These are phyloP conservation scores for Trametes gibbosa DNA, from an alignment of 768 basidiomycete genomes.

Conservation along the genomic window DNA sequence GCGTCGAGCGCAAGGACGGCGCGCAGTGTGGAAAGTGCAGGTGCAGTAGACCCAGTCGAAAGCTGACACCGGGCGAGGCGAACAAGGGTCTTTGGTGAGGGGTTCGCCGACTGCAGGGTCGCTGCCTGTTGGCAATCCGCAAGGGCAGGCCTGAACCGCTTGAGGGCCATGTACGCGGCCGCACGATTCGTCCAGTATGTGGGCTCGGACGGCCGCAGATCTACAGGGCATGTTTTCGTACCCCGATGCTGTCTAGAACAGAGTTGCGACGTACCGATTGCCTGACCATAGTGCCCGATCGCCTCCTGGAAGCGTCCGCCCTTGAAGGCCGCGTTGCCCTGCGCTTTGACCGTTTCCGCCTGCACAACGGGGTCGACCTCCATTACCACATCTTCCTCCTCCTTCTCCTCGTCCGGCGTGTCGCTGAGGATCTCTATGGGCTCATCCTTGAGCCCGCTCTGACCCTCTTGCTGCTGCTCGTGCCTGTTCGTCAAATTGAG, in stretches of 20 bases:
- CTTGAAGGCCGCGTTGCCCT: conserved; percentile 76
- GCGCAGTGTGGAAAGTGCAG: conserved; percentile 67
- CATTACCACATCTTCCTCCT: not conserved
- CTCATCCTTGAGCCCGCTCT: not conserved
- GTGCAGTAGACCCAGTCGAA: conserved; percentile 66
- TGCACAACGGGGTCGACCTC: conserved; percentile 38
- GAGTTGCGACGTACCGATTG: conserved; percentile 50
- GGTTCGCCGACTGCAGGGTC: conserved; percentile 55
- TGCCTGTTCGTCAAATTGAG: conserved; percentile 7
- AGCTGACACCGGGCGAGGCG: conserved; percentile 84
- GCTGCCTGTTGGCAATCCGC: conserved; percentile 78
- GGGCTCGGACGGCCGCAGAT: conserved; percentile 47
- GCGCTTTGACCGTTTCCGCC: conserved; percentile 68
- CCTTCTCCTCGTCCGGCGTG: not conserved
- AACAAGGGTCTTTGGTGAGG: conserved; percentile 74
- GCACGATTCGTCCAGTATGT: conserved; percentile 84
- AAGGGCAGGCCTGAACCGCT: conserved; percentile 71
- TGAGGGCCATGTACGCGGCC: conserved; percentile 79
- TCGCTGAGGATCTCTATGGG: conserved; percentile 3
- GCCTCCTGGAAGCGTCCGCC: conserved; percentile 61
- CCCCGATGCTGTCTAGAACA: not conserved
- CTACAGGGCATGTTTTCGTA: conserved; percentile 11
- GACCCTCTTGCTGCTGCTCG: conserved; percentile 1
- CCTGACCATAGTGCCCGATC: conserved; percentile 71
- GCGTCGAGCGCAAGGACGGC: conserved; percentile 60